phyloP scores from a whole-genome alignment of 2,329 filamentous ascomycete genomes.

The Atkinsonella texensis region DNA sequence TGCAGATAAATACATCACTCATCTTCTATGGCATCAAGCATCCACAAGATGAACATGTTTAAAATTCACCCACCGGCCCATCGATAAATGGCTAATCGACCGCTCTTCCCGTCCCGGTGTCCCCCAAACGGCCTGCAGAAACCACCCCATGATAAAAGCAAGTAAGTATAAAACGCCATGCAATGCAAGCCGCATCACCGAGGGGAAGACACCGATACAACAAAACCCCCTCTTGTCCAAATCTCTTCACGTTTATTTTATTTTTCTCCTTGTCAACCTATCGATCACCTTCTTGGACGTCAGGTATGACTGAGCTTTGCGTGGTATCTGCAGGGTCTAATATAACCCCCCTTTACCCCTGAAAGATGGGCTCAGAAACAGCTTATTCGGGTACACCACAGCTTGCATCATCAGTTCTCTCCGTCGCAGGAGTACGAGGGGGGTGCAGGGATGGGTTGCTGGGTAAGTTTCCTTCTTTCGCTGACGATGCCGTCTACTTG shows the following conservation, averaged over 20 bases:
- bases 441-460: no score
- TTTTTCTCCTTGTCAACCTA: slow-evolving; percentile 1
- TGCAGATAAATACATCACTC: neutral
- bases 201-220: slow-evolving; percentile 4
- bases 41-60: neutral
- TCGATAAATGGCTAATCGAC: neutral
- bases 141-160: neutral
- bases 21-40: neutral
- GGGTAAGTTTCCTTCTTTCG: no score
- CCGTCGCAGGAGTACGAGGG: no score
- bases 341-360: no score
- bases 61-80: neutral
- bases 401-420: no score
- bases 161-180: slow-evolving; percentile 20
- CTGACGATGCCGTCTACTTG: slow-evolving; percentile 27
- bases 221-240: neutral
- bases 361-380: no score
- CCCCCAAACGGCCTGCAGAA: neutral
- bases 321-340: no score
- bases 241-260: neutral
- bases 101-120: neutral
- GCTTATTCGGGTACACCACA: no score
- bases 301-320: no score
- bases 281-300: neutral
- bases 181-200: slow-evolving; percentile 28